These are phyloP conservation scores for Myxozyma kluyveri DNA, from an alignment of 805 yeast species.

Conservation along the genomic window DNA sequence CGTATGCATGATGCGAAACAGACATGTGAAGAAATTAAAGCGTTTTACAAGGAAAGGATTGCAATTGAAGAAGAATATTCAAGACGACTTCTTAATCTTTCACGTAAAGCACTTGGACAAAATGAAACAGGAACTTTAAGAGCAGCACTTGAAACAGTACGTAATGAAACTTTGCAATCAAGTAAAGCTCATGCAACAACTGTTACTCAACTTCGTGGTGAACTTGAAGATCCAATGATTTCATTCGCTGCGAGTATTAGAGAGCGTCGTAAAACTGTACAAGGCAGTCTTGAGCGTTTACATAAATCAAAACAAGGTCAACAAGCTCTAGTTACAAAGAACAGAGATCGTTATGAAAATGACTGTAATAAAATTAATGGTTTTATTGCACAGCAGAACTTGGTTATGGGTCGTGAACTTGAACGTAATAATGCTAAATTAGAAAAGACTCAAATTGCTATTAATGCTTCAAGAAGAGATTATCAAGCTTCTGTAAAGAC, in stretches of 20 bases:
- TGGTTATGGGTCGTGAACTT: constrained; percentile 72
- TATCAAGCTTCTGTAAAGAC: constrained; percentile 56
- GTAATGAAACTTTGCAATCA: constrained; percentile 58
- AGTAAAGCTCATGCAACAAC: constrained; percentile 55
- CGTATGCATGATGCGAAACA: constrained; percentile 59
- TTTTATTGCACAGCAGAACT: constrained; percentile 57
- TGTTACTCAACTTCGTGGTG: constrained; percentile 50
- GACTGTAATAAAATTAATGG: constrained; percentile 61
- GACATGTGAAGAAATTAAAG: constrained; percentile 52
- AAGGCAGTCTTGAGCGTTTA: constrained; percentile 56
- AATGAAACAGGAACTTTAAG: constrained; percentile 60
- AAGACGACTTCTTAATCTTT: constrained; percentile 51
- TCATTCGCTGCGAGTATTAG: constrained; percentile 52
- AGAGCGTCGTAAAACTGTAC: constrained; percentile 55
- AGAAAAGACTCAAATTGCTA: constrained; percentile 46
- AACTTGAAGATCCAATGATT: constrained; percentile 52
- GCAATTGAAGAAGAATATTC: constrained; percentile 73
- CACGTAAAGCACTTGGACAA: constrained; percentile 52
- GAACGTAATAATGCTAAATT: constrained; percentile 58
- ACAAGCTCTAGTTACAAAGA: constrained; percentile 38
- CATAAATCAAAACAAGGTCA: constrained; percentile 46
- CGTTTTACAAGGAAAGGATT: constrained; percentile 52
- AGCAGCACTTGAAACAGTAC: constrained; percentile 57
- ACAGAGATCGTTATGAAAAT: constrained; percentile 49
- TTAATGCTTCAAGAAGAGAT: constrained; percentile 45